Conservation (phyloP, 2,329 filamentous ascomycete species). For the Lachnellula cervina region DNA sequence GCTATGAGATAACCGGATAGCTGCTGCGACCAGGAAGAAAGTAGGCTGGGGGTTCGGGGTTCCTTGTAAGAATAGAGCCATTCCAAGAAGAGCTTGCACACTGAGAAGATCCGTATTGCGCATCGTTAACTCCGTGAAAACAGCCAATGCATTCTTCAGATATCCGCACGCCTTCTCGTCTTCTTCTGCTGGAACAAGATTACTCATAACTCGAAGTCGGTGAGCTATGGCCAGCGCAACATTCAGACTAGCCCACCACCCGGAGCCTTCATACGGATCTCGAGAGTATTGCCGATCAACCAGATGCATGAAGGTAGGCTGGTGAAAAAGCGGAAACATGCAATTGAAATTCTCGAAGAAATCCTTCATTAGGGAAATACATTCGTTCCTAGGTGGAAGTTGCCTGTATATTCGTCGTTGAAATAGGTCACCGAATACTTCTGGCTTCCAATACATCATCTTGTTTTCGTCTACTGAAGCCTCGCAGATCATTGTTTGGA, state of each 20-base stretch:
- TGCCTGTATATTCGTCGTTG: constrained; percentile 76
- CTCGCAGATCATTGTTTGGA: constrained; percentile 89
- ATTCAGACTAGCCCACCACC: constrained; percentile 98
- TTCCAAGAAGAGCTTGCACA: constrained; percentile 88
- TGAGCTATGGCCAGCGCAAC: constrained; percentile 91
- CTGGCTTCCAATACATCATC: constrained; percentile 97
- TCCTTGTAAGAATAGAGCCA: constrained; percentile 91
- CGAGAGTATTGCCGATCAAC: constrained; percentile 90
- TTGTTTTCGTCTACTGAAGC: constrained; percentile 92
- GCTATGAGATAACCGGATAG: constrained; percentile 84
- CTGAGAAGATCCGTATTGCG: constrained; percentile 92
- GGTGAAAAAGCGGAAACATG: constrained; percentile 96
- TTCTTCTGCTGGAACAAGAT: constrained; percentile 82
- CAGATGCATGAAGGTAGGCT: constrained; percentile 96
- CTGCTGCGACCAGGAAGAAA: constrained; percentile 85
- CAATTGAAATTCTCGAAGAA: constrained; percentile 99
- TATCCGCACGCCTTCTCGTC: constrained; percentile 94
- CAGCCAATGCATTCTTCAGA: constrained; percentile 92
- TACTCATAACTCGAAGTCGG: constrained; percentile 89
- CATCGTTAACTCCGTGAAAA: constrained; percentile 89
- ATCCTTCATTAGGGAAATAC: constrained; percentile 81
- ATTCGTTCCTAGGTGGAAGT: constrained; percentile 80
- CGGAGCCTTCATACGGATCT: constrained; percentile 89
- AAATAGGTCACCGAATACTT: constrained; percentile 92
- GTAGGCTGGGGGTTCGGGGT: constrained; percentile 95